phyloP scores from a whole-genome alignment of 2,329 filamentous ascomycete genomes.

The Tolypocladium guangdongense region DNA sequence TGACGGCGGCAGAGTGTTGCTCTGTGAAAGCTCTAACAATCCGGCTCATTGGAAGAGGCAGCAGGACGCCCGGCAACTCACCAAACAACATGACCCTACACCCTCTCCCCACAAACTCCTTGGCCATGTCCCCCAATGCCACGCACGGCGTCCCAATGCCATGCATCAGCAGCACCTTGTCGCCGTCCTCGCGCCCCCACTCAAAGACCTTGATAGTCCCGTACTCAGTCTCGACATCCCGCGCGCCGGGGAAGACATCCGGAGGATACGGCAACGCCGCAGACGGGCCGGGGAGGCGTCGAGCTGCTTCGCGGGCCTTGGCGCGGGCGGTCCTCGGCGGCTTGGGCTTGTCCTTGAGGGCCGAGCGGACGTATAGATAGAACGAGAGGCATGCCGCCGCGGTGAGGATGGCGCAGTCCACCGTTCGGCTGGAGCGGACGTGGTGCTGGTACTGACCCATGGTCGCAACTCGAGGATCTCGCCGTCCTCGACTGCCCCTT shows the following conservation, averaged over 20 bases:
- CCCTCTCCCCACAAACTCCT: slow-evolving; percentile 51
- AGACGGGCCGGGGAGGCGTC: neutral
- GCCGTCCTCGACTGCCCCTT: neutral
- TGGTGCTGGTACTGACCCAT: neutral
- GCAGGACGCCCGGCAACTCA: slow-evolving; percentile 22
- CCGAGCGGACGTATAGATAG: slow-evolving; percentile 20
- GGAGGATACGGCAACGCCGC: slow-evolving; percentile 50
- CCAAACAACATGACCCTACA: slow-evolving; percentile 73
- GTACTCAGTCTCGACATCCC: slow-evolving; percentile 60
- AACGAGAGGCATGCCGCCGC: slow-evolving; percentile 21
- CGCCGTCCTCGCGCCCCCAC: slow-evolving; percentile 62
- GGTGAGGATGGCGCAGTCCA: slow-evolving; percentile 6
- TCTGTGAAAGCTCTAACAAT: neutral
- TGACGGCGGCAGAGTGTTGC: neutral
- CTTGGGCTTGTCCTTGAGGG: slow-evolving; percentile 7
- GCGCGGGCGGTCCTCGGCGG: neutral
- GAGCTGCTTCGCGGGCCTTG: slow-evolving; percentile 1
- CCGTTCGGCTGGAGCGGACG: neutral
- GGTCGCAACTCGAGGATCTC: neutral
- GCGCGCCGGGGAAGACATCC: slow-evolving; percentile 55
- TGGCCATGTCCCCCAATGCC: slow-evolving; percentile 54
- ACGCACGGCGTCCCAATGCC: slow-evolving; percentile 73
- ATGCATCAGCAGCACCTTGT: slow-evolving; percentile 65
- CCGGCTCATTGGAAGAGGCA: neutral
- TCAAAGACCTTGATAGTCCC: slow-evolving; percentile 67